Conservation (phyloP, 2,329 filamentous ascomycete genomes). For the Aureobasidium lini region DNA sequence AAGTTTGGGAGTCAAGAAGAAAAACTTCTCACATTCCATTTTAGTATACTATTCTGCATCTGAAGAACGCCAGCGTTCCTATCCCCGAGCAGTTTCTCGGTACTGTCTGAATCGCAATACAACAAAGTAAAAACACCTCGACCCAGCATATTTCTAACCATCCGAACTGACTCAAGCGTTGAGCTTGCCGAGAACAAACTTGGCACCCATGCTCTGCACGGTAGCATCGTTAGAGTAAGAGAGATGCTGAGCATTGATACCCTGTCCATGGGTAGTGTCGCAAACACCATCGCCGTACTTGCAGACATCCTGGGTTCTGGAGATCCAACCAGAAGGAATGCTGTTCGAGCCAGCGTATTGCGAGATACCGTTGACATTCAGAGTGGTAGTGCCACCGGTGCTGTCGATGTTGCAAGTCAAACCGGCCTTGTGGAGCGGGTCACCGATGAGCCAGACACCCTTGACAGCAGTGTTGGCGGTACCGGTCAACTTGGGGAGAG, state of each 20-base stretch:
- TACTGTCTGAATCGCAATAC: no score
- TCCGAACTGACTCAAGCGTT: background rate
- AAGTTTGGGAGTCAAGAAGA: no score
- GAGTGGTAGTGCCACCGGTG: conserved; percentile 28
- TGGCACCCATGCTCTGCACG: conserved; percentile 26
- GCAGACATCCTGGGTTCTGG: conserved; percentile 32
- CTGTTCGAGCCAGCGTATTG: background rate
- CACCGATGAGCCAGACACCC: conserved; percentile 30
- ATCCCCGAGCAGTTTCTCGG: no score
- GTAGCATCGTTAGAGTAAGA: conserved; percentile 22
- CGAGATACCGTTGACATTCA: conserved; percentile 25
- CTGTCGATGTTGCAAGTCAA: conserved; percentile 31
- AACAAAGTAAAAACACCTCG: no score
- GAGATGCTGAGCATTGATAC: conserved; percentile 27
- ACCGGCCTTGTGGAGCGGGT: conserved; percentile 28
- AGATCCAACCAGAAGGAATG: conserved; percentile 27
- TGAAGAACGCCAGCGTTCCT: no score
- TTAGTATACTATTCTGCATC: no score
- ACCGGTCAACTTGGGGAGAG: conserved; percentile 27
- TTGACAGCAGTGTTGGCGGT: conserved; percentile 29
- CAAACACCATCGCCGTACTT: conserved; percentile 32
- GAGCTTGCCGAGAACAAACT: conserved; percentile 21
- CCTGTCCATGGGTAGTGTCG: conserved; percentile 27
- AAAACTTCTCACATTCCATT: no score
- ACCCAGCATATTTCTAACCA: background rate